These are phyloP conservation scores for Penicillium canescens DNA, from an alignment of 495 filamentous ascomycete genomes.

Conservation along the genomic window DNA sequence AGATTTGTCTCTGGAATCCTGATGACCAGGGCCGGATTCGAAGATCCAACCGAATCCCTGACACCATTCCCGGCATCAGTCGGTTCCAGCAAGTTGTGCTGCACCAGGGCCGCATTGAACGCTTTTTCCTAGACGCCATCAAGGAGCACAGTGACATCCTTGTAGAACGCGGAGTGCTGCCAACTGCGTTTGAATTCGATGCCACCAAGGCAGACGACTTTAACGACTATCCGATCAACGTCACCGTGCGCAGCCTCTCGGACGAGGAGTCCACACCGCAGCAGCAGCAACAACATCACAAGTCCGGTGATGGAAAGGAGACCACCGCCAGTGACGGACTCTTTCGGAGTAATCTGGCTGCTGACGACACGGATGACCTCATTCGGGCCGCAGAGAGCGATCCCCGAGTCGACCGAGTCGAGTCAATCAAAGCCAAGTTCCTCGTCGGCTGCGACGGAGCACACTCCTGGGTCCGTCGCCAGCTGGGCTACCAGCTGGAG, in stretches of 20 bases:
- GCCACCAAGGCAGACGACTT: constrained; percentile 39
- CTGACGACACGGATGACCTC: constrained; percentile 60
- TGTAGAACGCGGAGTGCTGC: constrained; percentile 49
- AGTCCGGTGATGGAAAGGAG: constrained; percentile 1
- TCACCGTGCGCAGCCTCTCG: constrained; percentile 44
- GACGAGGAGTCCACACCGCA: constrained; percentile 43
- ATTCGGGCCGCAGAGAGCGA: constrained; percentile 32
- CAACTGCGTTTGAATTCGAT: constrained; percentile 44
- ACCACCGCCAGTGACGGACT: constrained; percentile 47
- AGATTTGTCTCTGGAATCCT: constrained; percentile 41
- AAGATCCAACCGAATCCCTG: constrained; percentile 54
- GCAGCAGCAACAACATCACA: constrained; percentile 10
- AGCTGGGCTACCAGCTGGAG: constrained; percentile 51
- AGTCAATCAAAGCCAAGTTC: constrained; percentile 58
- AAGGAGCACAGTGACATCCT: constrained; percentile 33
- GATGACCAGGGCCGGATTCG: constrained; percentile 49
- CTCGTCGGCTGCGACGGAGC: constrained; percentile 66
- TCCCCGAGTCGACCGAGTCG: constrained; percentile 22
- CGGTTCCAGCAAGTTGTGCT: constrained; percentile 54
- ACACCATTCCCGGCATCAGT: constrained; percentile 55
- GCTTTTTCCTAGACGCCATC: constrained; percentile 54
- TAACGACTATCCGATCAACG: constrained; percentile 52
- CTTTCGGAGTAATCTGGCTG: constrained; percentile 54
- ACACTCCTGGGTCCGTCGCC: constrained; percentile 57
- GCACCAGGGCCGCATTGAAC: constrained; percentile 58